Percentiles rank a stretch among this genome's conserved stretches.
phyloP scores from a whole-genome alignment of 164 flowering plant species.

The Kalanchoe fedtschenkoi region DNA sequence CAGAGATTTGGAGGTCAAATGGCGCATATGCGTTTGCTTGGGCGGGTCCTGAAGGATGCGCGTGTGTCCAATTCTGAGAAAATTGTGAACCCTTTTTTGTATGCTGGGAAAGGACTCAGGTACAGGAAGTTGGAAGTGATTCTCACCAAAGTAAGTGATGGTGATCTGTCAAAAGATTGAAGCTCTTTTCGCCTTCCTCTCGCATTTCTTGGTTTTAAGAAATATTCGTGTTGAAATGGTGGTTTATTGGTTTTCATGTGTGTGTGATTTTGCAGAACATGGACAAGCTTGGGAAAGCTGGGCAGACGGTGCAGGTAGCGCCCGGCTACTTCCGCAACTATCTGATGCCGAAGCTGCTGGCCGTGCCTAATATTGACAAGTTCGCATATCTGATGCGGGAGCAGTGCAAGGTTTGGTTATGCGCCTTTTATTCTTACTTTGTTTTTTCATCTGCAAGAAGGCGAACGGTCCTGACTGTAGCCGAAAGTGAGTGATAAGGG shows the following conservation, averaged over 20 bases:
- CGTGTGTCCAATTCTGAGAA: conserved; percentile 18
- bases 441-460: background rate
- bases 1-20: conserved; percentile 15
- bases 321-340: conserved; percentile 93
- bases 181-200: background rate
- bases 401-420: conserved; percentile 65
- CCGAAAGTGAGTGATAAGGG: background rate
- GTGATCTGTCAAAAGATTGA: background rate
- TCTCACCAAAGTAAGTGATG: conserved; percentile 63
- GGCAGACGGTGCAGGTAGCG: conserved; percentile 92
- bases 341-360: conserved; percentile 94
- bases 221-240: background rate
- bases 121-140: conserved; percentile 79
- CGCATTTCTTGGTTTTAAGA: too few species aligned
- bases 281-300: conserved; percentile 90
- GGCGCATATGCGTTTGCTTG: conserved; percentile 43
- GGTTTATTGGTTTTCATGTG: background rate
- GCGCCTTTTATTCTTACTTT: background rate
- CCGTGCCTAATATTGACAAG: conserved; percentile 89
- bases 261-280: conserved; percentile 31
- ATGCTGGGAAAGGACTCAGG: conserved; percentile 64
- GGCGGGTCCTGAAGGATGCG: conserved; percentile 25
- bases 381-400: conserved; percentile 66
- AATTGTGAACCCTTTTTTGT: conserved; percentile 41
- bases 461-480: too few species aligned